Percentiles rank a stretch among this genome's conserved stretches.
phyloP scores from a whole-genome alignment of 768 basidiomycete genomes.

The Serendipita sp. region DNA sequence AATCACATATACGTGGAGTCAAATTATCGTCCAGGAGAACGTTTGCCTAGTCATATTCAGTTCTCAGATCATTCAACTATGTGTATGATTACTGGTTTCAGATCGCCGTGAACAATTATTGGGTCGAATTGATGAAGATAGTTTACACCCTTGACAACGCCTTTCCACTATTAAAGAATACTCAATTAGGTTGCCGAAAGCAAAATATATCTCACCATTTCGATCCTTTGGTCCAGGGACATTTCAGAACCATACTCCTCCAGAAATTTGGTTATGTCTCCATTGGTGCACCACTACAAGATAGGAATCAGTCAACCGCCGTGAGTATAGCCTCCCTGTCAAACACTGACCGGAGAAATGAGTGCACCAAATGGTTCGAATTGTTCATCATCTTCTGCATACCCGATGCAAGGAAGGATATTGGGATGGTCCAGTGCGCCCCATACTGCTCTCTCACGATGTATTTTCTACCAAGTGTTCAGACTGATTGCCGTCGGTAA shows the following conservation, averaged over 20 bases:
- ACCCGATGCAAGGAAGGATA: not conserved
- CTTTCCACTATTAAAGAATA: too few relatives aligned
- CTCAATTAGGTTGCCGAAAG: too few relatives aligned
- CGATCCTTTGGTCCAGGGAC: not conserved
- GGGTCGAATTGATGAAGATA: not conserved
- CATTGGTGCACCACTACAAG: not conserved
- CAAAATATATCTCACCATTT: not conserved
- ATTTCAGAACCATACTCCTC: not conserved
- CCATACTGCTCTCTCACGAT: not conserved
- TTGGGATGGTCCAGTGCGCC: not conserved
- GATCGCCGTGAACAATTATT: too few relatives aligned
- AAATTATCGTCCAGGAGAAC: not conserved
- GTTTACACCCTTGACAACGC: not conserved
- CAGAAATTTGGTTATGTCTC: not conserved
- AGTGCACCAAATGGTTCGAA: not conserved
- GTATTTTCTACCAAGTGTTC: not conserved
- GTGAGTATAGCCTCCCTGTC: not conserved
- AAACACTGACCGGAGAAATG: not conserved
- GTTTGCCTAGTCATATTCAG: not conserved
- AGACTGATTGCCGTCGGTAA: too few relatives aligned
- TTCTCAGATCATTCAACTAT: too few relatives aligned
- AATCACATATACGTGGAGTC: not conserved
- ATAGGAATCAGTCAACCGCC: not conserved
- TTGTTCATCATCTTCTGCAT: not conserved
- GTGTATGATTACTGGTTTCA: not conserved